Conservation (phyloP, 2,329 filamentous ascomycete species). For the Monosporascus sp. region DNA sequence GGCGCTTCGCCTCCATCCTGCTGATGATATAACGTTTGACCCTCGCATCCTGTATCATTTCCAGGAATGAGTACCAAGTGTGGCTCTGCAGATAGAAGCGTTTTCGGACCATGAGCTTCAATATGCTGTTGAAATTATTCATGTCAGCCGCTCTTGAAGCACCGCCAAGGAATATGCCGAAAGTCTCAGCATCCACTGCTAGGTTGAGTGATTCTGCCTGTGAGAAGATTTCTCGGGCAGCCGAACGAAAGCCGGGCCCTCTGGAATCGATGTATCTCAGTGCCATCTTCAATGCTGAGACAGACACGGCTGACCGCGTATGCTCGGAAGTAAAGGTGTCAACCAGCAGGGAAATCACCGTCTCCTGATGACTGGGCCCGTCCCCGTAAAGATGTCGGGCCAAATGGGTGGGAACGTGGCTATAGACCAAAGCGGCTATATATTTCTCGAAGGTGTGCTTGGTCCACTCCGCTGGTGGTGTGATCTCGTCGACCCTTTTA, state of each 20-base stretch:
- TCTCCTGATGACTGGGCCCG: constrained; percentile 18
- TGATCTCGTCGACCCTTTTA: constrained; percentile 19
- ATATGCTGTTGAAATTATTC: constrained; percentile 17
- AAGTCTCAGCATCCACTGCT: constrained; percentile 20
- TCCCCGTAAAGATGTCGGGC: constrained; percentile 16
- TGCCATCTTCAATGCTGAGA: constrained; percentile 23
- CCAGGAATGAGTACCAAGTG: constrained; percentile 23
- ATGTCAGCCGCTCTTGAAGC: constrained; percentile 20
- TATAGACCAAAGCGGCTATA: constrained; percentile 20
- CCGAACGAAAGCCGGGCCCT: constrained; percentile 15
- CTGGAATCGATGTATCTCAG: constrained; percentile 16
- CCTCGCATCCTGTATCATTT: constrained; percentile 35
- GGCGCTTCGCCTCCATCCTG: constrained; percentile 20
- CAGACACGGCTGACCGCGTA: constrained; percentile 12
- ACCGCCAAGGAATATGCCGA: constrained; percentile 17
- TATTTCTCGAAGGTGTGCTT: constrained; percentile 22
- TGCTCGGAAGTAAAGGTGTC: constrained; percentile 18
- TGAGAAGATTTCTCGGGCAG: constrained; percentile 15
- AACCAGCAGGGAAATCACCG: constrained; percentile 19
- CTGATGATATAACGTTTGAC: constrained; percentile 40
- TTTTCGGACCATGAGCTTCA: constrained; percentile 22
- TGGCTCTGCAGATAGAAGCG: constrained; percentile 14
- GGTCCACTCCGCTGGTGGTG: constrained; percentile 19
- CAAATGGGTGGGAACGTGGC: constrained; percentile 16
- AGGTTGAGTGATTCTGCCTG: constrained; percentile 14